These are phyloP conservation scores for Fusarium veterinarium DNA, from an alignment of 2,329 filamentous ascomycete genomes.

Conservation along the genomic window DNA sequence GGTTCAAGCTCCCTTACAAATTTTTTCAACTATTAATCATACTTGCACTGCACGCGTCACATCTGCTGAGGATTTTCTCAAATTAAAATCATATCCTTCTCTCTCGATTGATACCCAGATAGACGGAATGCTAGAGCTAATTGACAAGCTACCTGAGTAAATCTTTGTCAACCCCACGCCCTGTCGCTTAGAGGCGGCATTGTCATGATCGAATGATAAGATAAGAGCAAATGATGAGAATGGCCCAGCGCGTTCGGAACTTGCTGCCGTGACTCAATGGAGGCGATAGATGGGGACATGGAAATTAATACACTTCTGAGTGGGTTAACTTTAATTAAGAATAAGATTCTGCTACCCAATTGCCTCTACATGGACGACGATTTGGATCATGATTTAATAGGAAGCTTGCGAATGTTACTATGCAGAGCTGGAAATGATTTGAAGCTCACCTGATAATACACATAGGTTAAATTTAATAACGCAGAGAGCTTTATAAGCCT, in stretches of 20 bases:
- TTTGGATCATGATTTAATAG: rapidly evolving
- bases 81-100: rapidly evolving
- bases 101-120: background rate
- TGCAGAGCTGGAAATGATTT: rapidly evolving
- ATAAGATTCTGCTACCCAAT: background rate
- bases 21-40: too few species aligned
- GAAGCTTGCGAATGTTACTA: rapidly evolving
- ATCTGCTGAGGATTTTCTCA: background rate
- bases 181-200: background rate
- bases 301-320: rapidly evolving
- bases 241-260: background rate
- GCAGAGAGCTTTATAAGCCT: background rate
- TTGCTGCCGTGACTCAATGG: background rate
- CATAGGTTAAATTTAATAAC: background rate
- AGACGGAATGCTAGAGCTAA: rapidly evolving
- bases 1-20: rapidly evolving
- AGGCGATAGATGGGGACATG: background rate
- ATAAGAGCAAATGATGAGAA: background rate
- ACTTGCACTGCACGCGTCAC: rapidly evolving
- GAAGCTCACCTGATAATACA: background rate
- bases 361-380: background rate
- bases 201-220: background rate
- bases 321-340: rapidly evolving
- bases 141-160: background rate
- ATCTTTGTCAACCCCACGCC: background rate